phyloP scores from a whole-genome alignment of 2,329 filamentous ascomycete species.

The Fusarium agapanthi region DNA sequence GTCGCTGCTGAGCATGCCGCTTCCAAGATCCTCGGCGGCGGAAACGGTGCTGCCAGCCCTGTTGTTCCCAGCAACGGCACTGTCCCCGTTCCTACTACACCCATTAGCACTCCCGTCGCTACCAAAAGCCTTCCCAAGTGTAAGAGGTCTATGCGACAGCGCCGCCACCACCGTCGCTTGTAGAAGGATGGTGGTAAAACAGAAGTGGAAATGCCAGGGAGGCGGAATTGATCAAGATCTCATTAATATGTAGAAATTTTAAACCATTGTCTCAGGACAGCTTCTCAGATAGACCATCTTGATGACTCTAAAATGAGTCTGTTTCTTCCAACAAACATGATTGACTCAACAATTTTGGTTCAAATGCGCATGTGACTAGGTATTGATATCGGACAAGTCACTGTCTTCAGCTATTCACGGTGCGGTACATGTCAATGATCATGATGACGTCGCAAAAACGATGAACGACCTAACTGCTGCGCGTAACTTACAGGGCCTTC shows the following conservation, averaged over 20 bases:
- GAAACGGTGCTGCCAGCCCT: conserved; percentile 4
- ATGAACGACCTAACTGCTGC: fast-evolving
- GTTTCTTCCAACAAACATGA: background rate
- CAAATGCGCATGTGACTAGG: background rate
- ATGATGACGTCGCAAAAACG: fast-evolving
- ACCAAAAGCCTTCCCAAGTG: conserved; percentile 14
- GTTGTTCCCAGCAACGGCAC: conserved; percentile 10
- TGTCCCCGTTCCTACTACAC: background rate
- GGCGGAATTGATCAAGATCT: background rate
- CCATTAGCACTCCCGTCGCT: background rate
- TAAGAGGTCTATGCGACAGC: conserved; percentile 8
- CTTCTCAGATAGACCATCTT: conserved; percentile 10
- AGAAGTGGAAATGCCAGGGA: background rate
- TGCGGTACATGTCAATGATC: too few relatives aligned
- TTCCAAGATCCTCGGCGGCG: conserved; percentile 26
- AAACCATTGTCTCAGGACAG: conserved; percentile 4
- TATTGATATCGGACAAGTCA: too few relatives aligned
- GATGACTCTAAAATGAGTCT: background rate
- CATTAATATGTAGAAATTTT: conserved; percentile 18
- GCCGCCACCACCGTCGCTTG: background rate
- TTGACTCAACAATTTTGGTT: background rate
- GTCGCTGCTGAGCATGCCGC: conserved; percentile 70
- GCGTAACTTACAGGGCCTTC: background rate
- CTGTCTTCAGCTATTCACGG: background rate
- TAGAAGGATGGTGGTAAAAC: background rate